These are phyloP conservation scores for Blastocystis hominis DNA, from an alignment of 352 stramenopile genomes.

Conservation along the genomic window DNA sequence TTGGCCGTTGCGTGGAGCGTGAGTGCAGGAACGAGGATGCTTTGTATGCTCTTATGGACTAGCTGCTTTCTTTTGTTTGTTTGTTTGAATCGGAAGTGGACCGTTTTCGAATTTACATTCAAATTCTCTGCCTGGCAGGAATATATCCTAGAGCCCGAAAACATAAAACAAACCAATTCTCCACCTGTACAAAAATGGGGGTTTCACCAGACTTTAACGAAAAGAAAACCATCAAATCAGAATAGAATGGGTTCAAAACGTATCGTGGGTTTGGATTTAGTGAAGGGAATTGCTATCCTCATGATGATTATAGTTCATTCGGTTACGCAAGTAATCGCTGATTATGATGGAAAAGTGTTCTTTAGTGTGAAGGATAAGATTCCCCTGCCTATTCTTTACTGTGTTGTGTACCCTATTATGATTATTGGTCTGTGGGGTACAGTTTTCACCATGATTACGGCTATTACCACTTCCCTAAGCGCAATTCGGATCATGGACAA, in stretches of 20 bases:
- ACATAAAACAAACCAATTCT: neutral
- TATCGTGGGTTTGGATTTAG: conserved; percentile 46
- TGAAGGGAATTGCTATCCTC: conserved; percentile 48
- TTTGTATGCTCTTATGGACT: conserved; percentile 50
- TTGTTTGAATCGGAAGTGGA: neutral
- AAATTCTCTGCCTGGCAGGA: neutral
- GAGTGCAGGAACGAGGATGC: conserved; percentile 38
- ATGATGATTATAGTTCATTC: conserved; percentile 58
- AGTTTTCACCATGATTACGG: conserved; percentile 43
- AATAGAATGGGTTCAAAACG: neutral
- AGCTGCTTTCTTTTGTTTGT: conserved; percentile 31
- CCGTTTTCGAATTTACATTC: neutral
- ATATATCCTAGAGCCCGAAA: neutral
- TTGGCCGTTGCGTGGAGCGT: conserved; percentile 33
- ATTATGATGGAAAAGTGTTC: conserved; percentile 37
- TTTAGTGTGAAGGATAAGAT: conserved; percentile 20
- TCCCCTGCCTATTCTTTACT: conserved; percentile 17
- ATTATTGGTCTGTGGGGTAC: conserved; percentile 53
- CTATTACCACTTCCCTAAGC: conserved; percentile 24
- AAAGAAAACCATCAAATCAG: neutral
- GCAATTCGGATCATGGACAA: conserved; percentile 28
- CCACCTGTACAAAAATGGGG: neutral
- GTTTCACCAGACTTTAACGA: neutral
- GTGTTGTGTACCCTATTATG: conserved; percentile 44
- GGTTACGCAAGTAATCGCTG: conserved; percentile 38